A percentile compares a stretch with the other conserved stretches of the same genome.
These are phyloP conservation scores for Usnea hakonensis DNA, from an alignment of 495 filamentous ascomycete genomes.

Conservation along the genomic window DNA sequence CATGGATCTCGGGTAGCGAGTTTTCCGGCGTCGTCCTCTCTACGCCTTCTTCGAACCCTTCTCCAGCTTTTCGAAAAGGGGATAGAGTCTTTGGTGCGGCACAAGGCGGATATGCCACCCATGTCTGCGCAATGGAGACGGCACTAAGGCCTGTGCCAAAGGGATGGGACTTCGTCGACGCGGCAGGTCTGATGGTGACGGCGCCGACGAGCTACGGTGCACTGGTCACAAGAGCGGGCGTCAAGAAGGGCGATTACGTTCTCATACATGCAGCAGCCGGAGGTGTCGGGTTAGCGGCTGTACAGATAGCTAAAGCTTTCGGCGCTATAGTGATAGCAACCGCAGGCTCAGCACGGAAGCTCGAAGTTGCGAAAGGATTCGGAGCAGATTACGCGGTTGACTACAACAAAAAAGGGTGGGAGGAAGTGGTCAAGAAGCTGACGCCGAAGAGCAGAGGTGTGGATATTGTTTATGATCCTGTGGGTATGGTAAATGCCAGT, in stretches of 20 bases:
- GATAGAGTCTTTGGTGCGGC: conserved; percentile 79
- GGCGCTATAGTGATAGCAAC: conserved; percentile 89
- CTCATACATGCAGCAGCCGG: conserved; percentile 90
- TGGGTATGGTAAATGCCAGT: conserved; percentile 74
- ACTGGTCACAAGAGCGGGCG: conserved; percentile 65
- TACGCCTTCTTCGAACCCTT: conserved; percentile 43
- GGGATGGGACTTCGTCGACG: conserved; percentile 77
- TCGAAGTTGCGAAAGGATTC: conserved; percentile 66
- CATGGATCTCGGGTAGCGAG: conserved; percentile 82
- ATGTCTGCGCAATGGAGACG: conserved; percentile 57
- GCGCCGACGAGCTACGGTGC: conserved; percentile 85
- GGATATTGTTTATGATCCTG: conserved; percentile 86
- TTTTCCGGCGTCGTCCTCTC: conserved; percentile 73
- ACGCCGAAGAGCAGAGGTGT: conserved; percentile 66
- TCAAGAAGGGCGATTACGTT: conserved; percentile 76
- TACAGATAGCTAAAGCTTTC: conserved; percentile 86
- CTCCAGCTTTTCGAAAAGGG: conserved; percentile 58
- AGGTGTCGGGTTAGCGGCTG: conserved; percentile 83
- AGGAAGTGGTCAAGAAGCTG: conserved; percentile 66
- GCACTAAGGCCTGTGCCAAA: conserved; percentile 63
- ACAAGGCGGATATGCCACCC: conserved; percentile 81
- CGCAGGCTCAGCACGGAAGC: conserved; percentile 68
- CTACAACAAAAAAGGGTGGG: conserved; percentile 61
- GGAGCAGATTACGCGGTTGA: conserved; percentile 80
- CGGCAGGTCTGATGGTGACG: conserved; percentile 84